Evolutionary conservation across 2,329 filamentous ascomycete genomes (phyloP), one percentile per base, ranked within the genome.

Genomic region (Arthrobotrys iridis): DNA sequence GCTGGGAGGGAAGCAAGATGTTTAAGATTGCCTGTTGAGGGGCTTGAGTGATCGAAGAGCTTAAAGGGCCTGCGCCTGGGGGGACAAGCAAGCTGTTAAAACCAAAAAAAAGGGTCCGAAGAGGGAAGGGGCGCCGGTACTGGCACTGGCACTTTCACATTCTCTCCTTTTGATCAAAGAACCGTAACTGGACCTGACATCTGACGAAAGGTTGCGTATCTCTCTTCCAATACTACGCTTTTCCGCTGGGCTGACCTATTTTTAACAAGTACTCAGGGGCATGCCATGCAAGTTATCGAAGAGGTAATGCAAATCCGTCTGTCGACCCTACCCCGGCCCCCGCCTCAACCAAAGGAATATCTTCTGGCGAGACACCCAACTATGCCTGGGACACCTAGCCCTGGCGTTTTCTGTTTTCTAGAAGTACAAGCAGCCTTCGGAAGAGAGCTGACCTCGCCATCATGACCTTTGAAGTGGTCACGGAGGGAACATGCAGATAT

Each of bases 231-330:
- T 63, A 64, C 60, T 59, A 59, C 59, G 48, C 59, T 64, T 59
- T 50, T 58, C 37, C 59, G 35, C 70, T 50, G 70, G 52, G 62
- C 55, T 57, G 60, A 63, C 55, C 70, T 74, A 74, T 74, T 74
- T 74, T 74, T 74, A 74, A 62, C 55, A 59, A 33, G 41, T 30
- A 52, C 62, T 74, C 70, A 74, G 50, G 70, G 70, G 70, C 62
- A 48, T 52, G 70, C 70, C 62, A 67, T 74, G 60, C 68, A 74
- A 74, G 50, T 52, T 74, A 57, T 65, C 67, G 57, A 50, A 64
- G 41, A 65, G 48, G 67, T 72, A 72, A 72, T 74, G 68, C 68
- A 74, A 74, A 74, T 74, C 68, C 55, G 45, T 65, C 67, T 46
- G 64, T 62, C 52, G 48, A 72, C 70, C 62, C 46, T 50, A 37